Evolutionary conservation across 2,329 filamentous ascomycete genomes (phyloP).

Genomic region (Paraphoma sp.): DNA sequence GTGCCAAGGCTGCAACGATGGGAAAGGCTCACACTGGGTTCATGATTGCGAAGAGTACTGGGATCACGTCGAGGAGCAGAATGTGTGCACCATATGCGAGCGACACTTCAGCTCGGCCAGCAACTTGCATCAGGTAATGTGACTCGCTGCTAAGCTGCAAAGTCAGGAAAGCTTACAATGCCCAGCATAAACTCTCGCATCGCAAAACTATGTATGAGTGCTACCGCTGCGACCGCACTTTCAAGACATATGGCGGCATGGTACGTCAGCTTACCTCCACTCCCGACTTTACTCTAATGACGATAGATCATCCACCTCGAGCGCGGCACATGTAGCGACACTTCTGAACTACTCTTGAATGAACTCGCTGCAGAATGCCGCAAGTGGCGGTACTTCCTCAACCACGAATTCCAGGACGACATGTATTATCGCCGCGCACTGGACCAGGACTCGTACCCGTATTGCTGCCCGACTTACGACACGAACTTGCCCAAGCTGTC

Average conservation of each 20-base stretch:
- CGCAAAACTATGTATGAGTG: constrained; percentile 10
- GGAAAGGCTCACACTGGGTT: constrained; percentile 1
- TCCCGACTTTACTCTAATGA: background rate
- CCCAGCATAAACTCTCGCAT: constrained; percentile 8
- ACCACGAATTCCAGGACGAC: constrained; percentile 14
- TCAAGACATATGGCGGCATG: constrained; percentile 24
- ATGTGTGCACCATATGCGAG: constrained; percentile 11
- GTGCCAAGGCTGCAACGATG: constrained; percentile 12
- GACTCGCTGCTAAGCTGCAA: background rate
- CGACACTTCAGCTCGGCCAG: constrained; percentile 3
- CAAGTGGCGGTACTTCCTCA: constrained; percentile 17
- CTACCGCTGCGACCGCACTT: constrained; percentile 11
- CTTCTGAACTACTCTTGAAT: constrained; percentile 12
- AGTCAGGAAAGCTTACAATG: background rate
- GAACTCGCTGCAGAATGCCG: constrained; percentile 16
- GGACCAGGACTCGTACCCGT: constrained; percentile 2
- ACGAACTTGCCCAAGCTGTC: constrained; percentile 4
- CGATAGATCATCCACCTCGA: constrained; percentile 19
- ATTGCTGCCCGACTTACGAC: constrained; percentile 6
- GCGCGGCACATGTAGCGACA: constrained; percentile 8
- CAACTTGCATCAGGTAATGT: constrained; percentile 10
- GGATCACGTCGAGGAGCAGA: constrained; percentile 5
- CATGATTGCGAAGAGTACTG: constrained; percentile 1
- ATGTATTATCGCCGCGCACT: background rate
- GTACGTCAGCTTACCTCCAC: constrained; percentile 5